Base-by-base conservation (phyloP, 495 filamentous ascomycete genomes). In the Aspergillus steynii region DNA sequence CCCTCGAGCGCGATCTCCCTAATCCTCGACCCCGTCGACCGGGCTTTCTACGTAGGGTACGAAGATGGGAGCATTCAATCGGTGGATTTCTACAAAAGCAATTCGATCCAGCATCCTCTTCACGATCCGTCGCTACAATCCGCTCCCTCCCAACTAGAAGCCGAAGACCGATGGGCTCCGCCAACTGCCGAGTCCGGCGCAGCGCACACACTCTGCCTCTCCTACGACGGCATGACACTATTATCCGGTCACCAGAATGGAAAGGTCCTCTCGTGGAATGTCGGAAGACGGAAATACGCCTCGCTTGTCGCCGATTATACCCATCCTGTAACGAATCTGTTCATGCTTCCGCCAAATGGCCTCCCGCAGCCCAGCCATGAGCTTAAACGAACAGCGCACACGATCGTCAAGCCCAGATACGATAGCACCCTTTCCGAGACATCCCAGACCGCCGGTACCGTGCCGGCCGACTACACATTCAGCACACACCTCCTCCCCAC, bases 51-150 rank as follows among this genome's bases (percentile, higher is more conserved):
- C 68, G 85, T 86, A 28, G 90, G 91, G 9, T 90, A 92, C 62
- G 90, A 91, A 60, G 90, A 97, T 68, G 89, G 93, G 5, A 90
- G 86, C 26, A 76, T 97, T 20, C 93, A 94, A 68, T 79, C 88
- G n/a, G 73, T 95, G 31, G 88, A 93, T 64, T 85, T 97, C 62
- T 90, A 90, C 58, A 82, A 83, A 27, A 80, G 79, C 60, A 73
- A 81, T 5, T 81, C 80, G 37, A 50, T 71, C 0, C 73, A 79
- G 29, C 77, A 85, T 53, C 70, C 77, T 45, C 77, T 91, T 10
- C 72, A 87, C 58, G 84, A 90, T 47, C 70, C 80, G 2, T 76
- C 73, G 34, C 57, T 80, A 31, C 82, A 84, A 64, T 79, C 76
- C 14, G 80, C 82, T 10, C 86, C 89, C 9, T 77, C 85, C 1